Evolutionary conservation across 2,329 filamentous ascomycete species (phyloP), one percentile per base, ranked within the genome.

Genomic region (Phialemoniopsis sp.): DNA sequence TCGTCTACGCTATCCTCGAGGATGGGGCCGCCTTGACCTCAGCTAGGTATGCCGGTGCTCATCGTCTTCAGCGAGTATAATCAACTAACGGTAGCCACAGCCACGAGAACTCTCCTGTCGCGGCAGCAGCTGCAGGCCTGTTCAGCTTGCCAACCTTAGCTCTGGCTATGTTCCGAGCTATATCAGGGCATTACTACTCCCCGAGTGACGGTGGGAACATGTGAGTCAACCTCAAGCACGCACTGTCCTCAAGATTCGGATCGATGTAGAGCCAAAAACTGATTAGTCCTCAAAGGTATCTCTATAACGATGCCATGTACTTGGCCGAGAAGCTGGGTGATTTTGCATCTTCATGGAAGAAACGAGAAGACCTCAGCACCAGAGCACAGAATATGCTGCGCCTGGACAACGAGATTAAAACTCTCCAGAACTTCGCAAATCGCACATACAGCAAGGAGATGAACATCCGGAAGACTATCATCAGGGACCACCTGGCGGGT

Each of bases 131-230:
- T 1, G 68, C 76, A 8, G 85, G 82, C 0, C 67, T 93, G 0
- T 89, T 89, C 52, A 74, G 73, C 29, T 63, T 93, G 4, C 87
- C 87, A 2, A 85, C 81, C 1, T 74, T 89, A 14, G 73, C 82
- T 2, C 66, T 93, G 32, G 85, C 86, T n/a, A 78, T 90, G 63
- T 93, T 89, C 58, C 73, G 87, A 36, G 86, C 87, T 4, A 79
- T 89, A 3, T 85, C 87, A 5, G 80, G 84, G 1, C 77, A 85
- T 41, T 87, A 86, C 52, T 93, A 93, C 56, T 70, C 78, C 1
- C 67, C 77, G 13, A 70, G 80, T 30, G 63, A 66, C 13, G 76
- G 74, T 17, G 80, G 81, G 17, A 84, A 78, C 49, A 85, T 86
- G 80, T 82, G 62, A 55, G 75, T 52, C 10, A 14, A 13, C 3